Percentiles rank a stretch among this genome's conserved stretches.
phyloP scores from a whole-genome alignment of 2,329 filamentous ascomycete species.

The Epichloe brachyelytri region DNA sequence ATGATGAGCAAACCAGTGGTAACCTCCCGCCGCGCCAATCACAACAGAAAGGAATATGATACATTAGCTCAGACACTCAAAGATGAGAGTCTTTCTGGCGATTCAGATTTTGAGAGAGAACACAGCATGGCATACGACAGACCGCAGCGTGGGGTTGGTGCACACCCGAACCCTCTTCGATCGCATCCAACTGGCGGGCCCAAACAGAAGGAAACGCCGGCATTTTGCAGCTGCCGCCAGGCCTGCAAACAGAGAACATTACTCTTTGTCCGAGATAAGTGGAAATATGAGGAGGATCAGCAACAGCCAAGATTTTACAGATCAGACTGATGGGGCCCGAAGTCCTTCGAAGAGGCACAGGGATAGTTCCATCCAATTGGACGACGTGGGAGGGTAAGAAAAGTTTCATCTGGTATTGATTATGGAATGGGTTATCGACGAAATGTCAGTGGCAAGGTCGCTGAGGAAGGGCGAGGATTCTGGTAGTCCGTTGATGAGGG shows the following conservation, averaged over 20 bases:
- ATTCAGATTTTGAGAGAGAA: conserved; percentile 27
- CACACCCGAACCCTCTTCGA: conserved; percentile 40
- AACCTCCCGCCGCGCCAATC: conserved; percentile 15
- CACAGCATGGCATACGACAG: conserved; percentile 17
- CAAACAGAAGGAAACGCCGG: not conserved
- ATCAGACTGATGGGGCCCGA: not conserved
- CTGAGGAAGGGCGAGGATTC: conserved; percentile 46
- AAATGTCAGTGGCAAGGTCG: conserved; percentile 61
- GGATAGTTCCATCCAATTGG: conserved; percentile 37
- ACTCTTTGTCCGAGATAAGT: conserved; percentile 31
- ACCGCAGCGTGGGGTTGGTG: conserved; percentile 7
- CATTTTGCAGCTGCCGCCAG: not conserved
- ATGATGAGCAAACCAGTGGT: not conserved
- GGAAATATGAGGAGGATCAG: conserved; percentile 30
- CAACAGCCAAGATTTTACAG: conserved; percentile 29
- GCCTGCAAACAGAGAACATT: not conserved
- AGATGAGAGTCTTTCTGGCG: conserved; percentile 22
- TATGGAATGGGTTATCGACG: conserved; percentile 33
- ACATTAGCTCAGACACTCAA: conserved; percentile 33
- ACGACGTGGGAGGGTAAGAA: conserved; percentile 34
- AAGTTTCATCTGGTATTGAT: conserved; percentile 49
- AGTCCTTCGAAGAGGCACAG: conserved; percentile 11
- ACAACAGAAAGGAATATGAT: conserved; percentile 30
- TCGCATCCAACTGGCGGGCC: conserved; percentile 28
- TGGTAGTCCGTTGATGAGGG: not conserved